Conservation (phyloP, 495 filamentous ascomycete genomes). For the Penicillium cinerascens region DNA sequence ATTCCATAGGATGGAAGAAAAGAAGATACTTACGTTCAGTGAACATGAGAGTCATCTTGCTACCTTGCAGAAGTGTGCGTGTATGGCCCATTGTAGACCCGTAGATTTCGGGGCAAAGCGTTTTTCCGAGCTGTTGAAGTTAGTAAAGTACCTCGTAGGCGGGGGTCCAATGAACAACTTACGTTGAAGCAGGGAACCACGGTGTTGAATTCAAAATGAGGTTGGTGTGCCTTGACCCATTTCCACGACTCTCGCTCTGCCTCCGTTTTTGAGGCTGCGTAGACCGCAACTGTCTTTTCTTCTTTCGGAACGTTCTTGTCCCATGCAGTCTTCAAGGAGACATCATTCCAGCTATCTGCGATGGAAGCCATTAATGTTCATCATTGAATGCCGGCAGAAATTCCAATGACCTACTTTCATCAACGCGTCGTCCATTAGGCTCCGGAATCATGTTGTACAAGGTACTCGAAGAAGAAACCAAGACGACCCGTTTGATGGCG, state of each 20-base stretch:
- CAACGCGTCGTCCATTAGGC: constrained; percentile 1
- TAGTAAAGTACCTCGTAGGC: neutral
- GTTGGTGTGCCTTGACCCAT: constrained; percentile 48
- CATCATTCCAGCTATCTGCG: constrained; percentile 46
- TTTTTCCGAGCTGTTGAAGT: constrained; percentile 21
- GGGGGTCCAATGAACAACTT: constrained; percentile 8
- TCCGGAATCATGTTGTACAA: constrained; percentile 28
- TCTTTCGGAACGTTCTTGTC: constrained; percentile 2
- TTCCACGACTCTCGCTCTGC: constrained; percentile 52
- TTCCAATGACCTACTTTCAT: neutral
- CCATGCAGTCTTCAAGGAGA: constrained; percentile 40
- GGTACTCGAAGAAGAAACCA: constrained; percentile 49
- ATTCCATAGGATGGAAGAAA: neutral
- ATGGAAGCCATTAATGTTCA: neutral
- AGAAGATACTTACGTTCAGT: neutral
- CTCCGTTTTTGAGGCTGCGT: constrained; percentile 53
- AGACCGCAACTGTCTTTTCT: constrained; percentile 37
- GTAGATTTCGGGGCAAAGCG: constrained; percentile 24
- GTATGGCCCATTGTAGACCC: constrained; percentile 22
- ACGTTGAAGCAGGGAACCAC: constrained; percentile 46
- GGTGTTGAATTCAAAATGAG: constrained; percentile 46
- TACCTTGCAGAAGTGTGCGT: constrained; percentile 22
- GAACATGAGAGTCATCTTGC: constrained; percentile 4
- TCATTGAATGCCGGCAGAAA: neutral
- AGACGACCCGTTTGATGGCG: constrained; percentile 49